Base-by-base conservation (phyloP, 192 early-diverging fungal species). In the Podila epigama region DNA sequence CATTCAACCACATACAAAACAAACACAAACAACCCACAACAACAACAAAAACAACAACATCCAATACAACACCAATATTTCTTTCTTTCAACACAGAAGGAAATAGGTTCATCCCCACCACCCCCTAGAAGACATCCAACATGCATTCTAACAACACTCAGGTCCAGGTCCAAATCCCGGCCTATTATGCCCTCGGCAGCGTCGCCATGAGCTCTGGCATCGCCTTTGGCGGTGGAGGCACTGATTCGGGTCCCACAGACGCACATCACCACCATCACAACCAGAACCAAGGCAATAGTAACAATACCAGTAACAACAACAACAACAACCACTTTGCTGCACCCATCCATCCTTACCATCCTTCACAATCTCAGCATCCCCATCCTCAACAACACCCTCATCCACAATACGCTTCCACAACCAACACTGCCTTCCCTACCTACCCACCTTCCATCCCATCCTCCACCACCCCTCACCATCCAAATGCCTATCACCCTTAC, bases 111-210 rank as follows among this genome's bases (percentile, higher is more conserved):
- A 48, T 48, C 6, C 20, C 44, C n/a, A 22, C 8, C n/a, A 20
- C n/a, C 44, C 41, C 5, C 6, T 48, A 48, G 44, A 48, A 48
- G 18, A 48, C 44, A 48, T 48, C 44, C 44, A 48, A 32, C 36
- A 73, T 73, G 70, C 70, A 73, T 44, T 59, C 70, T 37, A 73
- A 73, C 63, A 73, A 60, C 48, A 65, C 64, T 11, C 71, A 75
- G 40, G 65, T 75, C 20, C 71, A 75, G 53, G 71, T 75, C 36
- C 64, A 67, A 13, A 64, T 72, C 28, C 64, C 64, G 51, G 61
- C 69, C 44, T 75, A 66, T 44, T 75, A 75, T 22, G 58, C 70
- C n/a, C 71, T 75, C 42, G 65, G 71, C 40, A 57, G 64, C 13
- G 71, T 75, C 2, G 71, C 71, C 58, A 66, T 75, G 63, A 61